These are phyloP conservation scores for Spathaspora arborariae DNA, from an alignment of 805 yeast species.

Conservation along the genomic window DNA sequence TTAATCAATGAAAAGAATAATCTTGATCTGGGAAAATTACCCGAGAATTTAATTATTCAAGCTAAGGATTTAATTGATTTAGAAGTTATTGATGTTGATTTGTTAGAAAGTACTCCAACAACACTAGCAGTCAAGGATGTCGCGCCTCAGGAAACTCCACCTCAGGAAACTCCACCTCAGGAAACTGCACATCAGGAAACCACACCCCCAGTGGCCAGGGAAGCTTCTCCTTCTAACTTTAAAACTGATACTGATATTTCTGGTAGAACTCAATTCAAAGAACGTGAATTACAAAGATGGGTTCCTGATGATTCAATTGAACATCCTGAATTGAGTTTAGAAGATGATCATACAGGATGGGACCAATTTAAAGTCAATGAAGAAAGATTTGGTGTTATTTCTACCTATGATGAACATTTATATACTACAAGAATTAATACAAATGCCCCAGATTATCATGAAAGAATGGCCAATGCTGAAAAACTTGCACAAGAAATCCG, in stretches of 20 bases:
- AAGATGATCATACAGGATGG: slow-evolving; percentile 53
- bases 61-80: slow-evolving; percentile 51
- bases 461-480: slow-evolving; percentile 67
- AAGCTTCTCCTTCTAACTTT: slow-evolving; percentile 35
- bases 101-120: slow-evolving; percentile 13
- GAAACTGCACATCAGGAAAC: slow-evolving; percentile 2
- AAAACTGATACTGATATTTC: slow-evolving; percentile 87
- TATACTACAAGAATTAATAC: slow-evolving; percentile 79
- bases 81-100: slow-evolving; percentile 39
- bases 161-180: neutral
- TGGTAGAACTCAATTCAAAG: slow-evolving; percentile 41
- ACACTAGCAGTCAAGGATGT: neutral
- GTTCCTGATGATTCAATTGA: slow-evolving; percentile 53
- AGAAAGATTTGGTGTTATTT: slow-evolving; percentile 80
- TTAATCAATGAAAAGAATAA: slow-evolving; percentile 23
- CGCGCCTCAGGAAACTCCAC: neutral
- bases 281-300: slow-evolving; percentile 83
- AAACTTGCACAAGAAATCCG: slow-evolving; percentile 82
- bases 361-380: slow-evolving; percentile 95
- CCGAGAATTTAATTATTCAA: slow-evolving; percentile 42
- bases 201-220: neutral
- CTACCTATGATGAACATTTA: slow-evolving; percentile 78
- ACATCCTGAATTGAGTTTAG: slow-evolving; percentile 25
- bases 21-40: slow-evolving; percentile 31
- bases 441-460: slow-evolving; percentile 67